Conservation (phyloP, 225 moss, liverwort and hornwort genomes). For the Physcomitrellopsis africana region DNA sequence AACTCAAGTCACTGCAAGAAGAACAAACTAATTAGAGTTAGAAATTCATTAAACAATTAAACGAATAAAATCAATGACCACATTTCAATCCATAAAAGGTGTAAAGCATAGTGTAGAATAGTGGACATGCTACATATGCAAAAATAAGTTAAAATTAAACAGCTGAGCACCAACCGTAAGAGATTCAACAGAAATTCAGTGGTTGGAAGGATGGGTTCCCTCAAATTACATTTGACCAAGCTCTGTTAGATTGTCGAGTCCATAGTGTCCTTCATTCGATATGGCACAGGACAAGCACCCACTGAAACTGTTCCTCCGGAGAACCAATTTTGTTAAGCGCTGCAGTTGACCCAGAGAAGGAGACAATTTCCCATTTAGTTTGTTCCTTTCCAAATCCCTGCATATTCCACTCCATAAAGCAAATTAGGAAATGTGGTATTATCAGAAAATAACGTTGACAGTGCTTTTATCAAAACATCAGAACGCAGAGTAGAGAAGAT, state of each 20-base stretch:
- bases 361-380: conserved; percentile 39
- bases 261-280: conserved; percentile 33
- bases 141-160: background rate
- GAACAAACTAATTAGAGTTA: conserved; percentile 2
- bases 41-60: conserved; percentile 1
- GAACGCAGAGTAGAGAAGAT: background rate
- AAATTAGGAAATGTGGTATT: background rate
- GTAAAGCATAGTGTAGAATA: background rate
- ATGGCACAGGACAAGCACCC: conserved; percentile 50
- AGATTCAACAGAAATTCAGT: conserved; percentile 7
- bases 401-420: conserved; percentile 5
- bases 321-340: conserved; percentile 37
- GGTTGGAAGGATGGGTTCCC: conserved; percentile 3
- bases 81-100: background rate
- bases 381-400: conserved; percentile 43
- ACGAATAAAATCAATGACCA: background rate
- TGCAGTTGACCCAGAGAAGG: conserved; percentile 40
- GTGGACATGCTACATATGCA: background rate
- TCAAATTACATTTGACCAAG: conserved; percentile 31
- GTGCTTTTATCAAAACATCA: background rate
- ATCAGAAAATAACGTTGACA: background rate
- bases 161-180: conserved; percentile 18
- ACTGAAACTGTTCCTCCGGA: conserved; percentile 35
- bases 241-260: conserved; percentile 41
- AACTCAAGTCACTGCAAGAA: conserved; percentile 49